Conservation (phyloP, 2,329 filamentous ascomycete species). For the Fusarium miscanthi region DNA sequence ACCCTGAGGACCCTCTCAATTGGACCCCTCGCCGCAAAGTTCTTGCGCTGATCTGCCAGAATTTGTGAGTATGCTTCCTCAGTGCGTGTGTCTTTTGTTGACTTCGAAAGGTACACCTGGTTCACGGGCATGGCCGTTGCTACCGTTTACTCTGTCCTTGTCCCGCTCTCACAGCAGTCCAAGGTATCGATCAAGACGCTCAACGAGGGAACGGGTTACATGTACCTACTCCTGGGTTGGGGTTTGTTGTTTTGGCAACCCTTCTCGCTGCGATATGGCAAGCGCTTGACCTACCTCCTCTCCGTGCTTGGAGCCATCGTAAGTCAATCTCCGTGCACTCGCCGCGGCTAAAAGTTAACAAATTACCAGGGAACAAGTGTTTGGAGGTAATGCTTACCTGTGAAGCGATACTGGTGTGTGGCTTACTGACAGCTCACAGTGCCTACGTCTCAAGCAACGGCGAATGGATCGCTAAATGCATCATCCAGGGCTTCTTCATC, state of each 20-base stretch:
- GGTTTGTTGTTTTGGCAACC: slow-evolving; percentile 61
- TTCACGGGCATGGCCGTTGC: slow-evolving; percentile 55
- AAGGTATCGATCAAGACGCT: slow-evolving; percentile 50
- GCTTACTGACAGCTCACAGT: slow-evolving; percentile 3
- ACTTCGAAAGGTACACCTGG: slow-evolving; percentile 49
- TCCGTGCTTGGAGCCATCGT: slow-evolving; percentile 50
- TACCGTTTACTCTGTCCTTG: slow-evolving; percentile 54
- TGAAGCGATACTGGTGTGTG: accelerated
- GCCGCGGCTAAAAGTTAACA: not conserved
- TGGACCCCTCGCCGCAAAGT: slow-evolving; percentile 52
- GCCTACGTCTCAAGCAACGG: slow-evolving; percentile 53
- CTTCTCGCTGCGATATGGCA: slow-evolving; percentile 58
- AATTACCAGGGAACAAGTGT: slow-evolving; percentile 32
- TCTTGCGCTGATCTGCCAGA: slow-evolving; percentile 44
- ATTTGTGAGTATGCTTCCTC: slow-evolving; percentile 38
- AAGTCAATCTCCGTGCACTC: not conserved
- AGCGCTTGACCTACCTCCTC: slow-evolving; percentile 51
- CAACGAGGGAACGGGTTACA: slow-evolving; percentile 55
- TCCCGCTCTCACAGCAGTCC: slow-evolving; percentile 49
- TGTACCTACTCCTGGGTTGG: slow-evolving; percentile 60
- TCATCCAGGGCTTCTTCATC: slow-evolving; percentile 57
- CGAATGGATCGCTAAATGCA: slow-evolving; percentile 59
- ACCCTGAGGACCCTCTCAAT: slow-evolving; percentile 65
- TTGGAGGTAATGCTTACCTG: slow-evolving; percentile 33
- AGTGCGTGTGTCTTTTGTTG: not conserved